Conservation (phyloP, 1,284 basidiomycete species). For the Puccinia polysora region DNA sequence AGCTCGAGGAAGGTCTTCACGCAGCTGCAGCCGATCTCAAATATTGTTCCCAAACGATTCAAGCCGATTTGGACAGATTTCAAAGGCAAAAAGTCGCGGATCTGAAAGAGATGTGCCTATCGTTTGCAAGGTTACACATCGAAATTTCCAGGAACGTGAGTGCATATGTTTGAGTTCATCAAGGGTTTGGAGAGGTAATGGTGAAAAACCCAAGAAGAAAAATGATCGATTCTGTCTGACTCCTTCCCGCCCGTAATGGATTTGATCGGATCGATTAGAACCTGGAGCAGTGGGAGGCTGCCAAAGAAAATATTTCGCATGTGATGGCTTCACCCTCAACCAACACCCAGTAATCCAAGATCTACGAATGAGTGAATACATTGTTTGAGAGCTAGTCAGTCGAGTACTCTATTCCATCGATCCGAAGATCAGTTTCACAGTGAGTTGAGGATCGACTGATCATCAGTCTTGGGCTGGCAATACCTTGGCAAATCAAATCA, state of each 20-base stretch:
- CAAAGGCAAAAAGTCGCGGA: constrained; percentile 98
- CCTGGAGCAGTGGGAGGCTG: constrained; percentile 91
- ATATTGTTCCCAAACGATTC: constrained; percentile 90
- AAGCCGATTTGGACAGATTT: constrained; percentile 95
- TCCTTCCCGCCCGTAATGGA: no score
- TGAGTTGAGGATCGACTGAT: no score
- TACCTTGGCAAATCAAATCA: no score
- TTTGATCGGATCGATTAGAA: constrained; percentile 60
- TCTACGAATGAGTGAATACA: no score
- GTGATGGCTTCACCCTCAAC: constrained; percentile 61
- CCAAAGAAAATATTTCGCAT: constrained; percentile 78
- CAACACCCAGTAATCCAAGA: no score
- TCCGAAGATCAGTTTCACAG: no score
- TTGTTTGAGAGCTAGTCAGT: no score
- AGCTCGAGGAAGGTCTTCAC: constrained; percentile 89
- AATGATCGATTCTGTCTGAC: neutral
- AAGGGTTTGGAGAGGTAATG: constrained; percentile 21
- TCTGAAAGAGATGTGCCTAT: constrained; percentile 81
- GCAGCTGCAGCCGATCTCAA: constrained; percentile 85
- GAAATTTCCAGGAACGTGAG: constrained; percentile 90
- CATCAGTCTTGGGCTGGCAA: no score
- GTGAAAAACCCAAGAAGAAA: constrained; percentile 6
- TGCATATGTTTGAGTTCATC: neutral
- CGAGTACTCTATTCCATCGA: no score
- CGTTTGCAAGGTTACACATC: constrained; percentile 80